phyloP scores from a whole-genome alignment of 352 stramenopile species.

The Phytopythium oedochilum region DNA sequence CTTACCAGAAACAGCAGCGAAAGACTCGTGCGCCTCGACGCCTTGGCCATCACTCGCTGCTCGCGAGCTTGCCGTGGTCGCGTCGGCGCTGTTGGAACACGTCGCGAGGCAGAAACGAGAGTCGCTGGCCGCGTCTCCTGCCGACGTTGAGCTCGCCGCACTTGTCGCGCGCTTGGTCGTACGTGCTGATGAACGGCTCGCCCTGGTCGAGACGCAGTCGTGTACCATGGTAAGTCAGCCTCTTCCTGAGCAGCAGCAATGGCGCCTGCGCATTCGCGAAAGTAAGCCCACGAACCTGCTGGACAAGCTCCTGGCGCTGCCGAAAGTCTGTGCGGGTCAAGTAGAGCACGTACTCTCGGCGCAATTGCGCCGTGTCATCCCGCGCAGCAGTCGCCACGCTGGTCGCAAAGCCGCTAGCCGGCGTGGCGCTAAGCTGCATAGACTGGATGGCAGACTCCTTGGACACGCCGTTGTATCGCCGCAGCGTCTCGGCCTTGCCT shows the following conservation, averaged over 20 bases:
- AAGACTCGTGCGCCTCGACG: not conserved
- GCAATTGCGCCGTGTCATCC: not conserved
- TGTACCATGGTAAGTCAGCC: not conserved
- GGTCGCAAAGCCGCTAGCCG: not conserved
- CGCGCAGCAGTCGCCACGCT: not conserved
- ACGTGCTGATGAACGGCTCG: constrained; percentile 32
- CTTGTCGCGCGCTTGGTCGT: constrained; percentile 40
- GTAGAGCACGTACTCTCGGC: constrained; percentile 57
- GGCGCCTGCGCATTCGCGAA: too few relatives aligned
- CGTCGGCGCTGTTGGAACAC: constrained; percentile 33
- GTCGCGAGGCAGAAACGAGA: constrained; percentile 40
- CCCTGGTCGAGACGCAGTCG: constrained; percentile 23
- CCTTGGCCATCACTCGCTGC: not conserved
- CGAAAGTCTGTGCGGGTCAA: constrained; percentile 50
- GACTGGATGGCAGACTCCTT: constrained; percentile 31
- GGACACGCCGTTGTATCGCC: constrained; percentile 30
- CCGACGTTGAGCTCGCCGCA: constrained; percentile 44
- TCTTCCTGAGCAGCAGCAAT: not conserved
- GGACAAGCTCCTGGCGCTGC: constrained; percentile 43
- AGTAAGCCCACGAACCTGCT: constrained; percentile 28
- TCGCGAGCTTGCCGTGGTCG: not conserved
- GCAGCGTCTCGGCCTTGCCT: constrained; percentile 21
- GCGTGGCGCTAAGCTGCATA: constrained; percentile 9
- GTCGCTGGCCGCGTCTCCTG: constrained; percentile 39
- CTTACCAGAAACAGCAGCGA: not conserved